These are phyloP conservation scores for Colletotrichum musae DNA, from an alignment of 2,329 filamentous ascomycete species.

Conservation along the genomic window DNA sequence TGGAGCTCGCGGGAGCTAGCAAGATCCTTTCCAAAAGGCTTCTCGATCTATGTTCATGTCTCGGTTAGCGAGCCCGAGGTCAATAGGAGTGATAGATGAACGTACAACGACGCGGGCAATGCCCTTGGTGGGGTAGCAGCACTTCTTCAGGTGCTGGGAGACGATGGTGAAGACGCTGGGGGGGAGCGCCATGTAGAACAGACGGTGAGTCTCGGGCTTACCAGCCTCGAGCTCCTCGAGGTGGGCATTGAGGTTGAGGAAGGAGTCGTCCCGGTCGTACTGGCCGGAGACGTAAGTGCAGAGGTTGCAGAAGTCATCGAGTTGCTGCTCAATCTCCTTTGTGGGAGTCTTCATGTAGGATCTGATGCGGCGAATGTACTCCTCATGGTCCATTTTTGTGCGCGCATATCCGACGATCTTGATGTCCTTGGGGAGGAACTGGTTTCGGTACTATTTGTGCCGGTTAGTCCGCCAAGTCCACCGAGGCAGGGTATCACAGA, in stretches of 20 bases:
- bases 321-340: constrained; percentile 95
- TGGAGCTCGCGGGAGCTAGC: constrained; percentile 94
- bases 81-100: constrained; percentile 36
- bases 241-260: constrained; percentile 87
- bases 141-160: constrained; percentile 96
- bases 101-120: constrained; percentile 94
- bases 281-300: constrained; percentile 98
- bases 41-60: constrained; percentile 81
- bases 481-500: background rate
- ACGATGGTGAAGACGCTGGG: constrained; percentile 98
- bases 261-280: constrained; percentile 97
- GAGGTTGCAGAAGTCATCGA: constrained; percentile 88
- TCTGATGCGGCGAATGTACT: constrained; percentile 94
- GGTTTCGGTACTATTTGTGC: constrained; percentile 86
- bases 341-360: constrained; percentile 99
- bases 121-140: constrained; percentile 93
- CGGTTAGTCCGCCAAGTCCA: constrained; percentile 27
- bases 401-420: constrained; percentile 98
- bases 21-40: constrained; percentile 98
- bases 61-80: constrained; percentile 13
- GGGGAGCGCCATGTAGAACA: constrained; percentile 99
- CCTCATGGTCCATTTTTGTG: constrained; percentile 98
- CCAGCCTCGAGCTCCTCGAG: constrained; percentile 88
- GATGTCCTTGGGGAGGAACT: constrained; percentile 97
- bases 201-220: constrained; percentile 85